These are phyloP conservation scores for Salix udensis DNA, from an alignment of 345 rosid genomes.

Conservation along the genomic window DNA sequence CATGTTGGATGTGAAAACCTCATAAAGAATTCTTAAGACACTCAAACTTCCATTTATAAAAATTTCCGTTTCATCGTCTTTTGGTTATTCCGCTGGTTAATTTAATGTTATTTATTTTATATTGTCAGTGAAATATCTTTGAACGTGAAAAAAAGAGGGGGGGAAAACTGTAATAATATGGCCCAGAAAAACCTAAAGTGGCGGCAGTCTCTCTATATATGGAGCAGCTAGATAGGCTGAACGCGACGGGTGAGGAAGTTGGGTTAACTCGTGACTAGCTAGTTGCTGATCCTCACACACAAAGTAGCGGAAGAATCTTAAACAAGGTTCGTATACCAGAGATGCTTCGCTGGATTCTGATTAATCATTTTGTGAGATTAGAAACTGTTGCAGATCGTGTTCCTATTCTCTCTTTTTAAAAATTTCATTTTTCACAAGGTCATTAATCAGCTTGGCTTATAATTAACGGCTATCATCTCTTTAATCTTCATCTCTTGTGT, in stretches of 20 bases:
- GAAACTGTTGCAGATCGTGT: background rate
- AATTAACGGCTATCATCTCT: background rate
- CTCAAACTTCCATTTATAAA: background rate
- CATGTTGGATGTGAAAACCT: background rate
- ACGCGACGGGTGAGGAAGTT: background rate
- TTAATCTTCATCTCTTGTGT: background rate
- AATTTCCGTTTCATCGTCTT: too few relatives aligned
- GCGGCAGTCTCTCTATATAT: background rate
- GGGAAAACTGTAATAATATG: background rate
- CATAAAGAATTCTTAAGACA: background rate
- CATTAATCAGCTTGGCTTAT: background rate
- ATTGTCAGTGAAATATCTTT: too few relatives aligned
- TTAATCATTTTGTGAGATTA: background rate
- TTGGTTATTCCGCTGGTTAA: background rate
- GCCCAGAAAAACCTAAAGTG: background rate
- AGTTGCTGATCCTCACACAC: background rate
- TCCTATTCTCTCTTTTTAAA: background rate
- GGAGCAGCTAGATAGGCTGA: background rate
- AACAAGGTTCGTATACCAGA: background rate
- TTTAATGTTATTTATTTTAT: too few relatives aligned
- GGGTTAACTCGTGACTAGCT: background rate
- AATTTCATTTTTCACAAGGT: background rate
- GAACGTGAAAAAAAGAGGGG: too few relatives aligned
- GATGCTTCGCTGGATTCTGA: constrained; percentile 2
- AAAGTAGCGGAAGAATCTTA: background rate